Conservation (phyloP, 306 rosid species). For the Vigna reflexopilosa region DNA sequence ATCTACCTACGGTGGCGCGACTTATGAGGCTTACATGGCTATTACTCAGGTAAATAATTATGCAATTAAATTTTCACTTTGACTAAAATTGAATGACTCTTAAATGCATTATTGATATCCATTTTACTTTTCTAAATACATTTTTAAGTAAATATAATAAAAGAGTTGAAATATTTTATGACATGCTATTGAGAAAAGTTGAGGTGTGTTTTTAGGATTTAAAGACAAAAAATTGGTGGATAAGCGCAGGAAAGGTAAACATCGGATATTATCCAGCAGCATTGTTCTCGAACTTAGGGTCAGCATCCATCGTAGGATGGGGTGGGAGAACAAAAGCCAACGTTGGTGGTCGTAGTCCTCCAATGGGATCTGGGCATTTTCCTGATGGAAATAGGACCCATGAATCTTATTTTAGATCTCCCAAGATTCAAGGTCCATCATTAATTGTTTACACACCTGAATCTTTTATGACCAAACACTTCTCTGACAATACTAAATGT, state of each 20-base stretch:
- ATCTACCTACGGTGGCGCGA: neutral
- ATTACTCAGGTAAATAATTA: neutral
- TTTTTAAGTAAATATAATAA: too few relatives aligned
- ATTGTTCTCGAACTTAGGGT: neutral
- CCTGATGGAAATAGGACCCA: neutral
- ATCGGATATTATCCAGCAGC: neutral
- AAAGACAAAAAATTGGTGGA: neutral
- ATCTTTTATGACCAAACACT: rapidly evolving
- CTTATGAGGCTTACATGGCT: neutral
- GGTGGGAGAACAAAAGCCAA: constrained; percentile 11
- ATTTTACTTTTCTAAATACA: too few relatives aligned
- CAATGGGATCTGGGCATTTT: constrained; percentile 24
- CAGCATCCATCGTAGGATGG: constrained; percentile 9
- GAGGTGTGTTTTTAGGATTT: neutral
- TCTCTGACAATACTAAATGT: neutral
- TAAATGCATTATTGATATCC: too few relatives aligned
- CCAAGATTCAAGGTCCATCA: neutral
- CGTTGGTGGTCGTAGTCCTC: neutral
- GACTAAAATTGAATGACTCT: too few relatives aligned
- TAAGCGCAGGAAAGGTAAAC: rapidly evolving
- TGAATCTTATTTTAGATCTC: neutral
- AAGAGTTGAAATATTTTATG: too few relatives aligned
- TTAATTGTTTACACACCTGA: neutral
- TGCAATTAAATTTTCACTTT: too few relatives aligned
- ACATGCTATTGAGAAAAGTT: too few relatives aligned